Evolutionary conservation across 108 stramenopile species (phyloP), one percentile per base, ranked within the genome.

Genomic region (Fistulifera pelliculosa): DNA sequence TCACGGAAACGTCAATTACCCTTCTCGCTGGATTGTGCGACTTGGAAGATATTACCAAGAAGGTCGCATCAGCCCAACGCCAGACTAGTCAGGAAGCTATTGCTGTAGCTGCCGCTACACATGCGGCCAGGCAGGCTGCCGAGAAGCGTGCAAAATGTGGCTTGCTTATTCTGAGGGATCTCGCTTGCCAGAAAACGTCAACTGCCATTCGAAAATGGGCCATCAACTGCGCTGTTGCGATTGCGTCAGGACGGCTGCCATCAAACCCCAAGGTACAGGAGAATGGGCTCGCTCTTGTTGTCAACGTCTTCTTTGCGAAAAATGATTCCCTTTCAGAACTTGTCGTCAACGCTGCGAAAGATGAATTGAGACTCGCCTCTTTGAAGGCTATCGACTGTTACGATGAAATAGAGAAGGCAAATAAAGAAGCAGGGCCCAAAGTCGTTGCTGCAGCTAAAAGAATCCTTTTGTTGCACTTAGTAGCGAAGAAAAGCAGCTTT

Each of bases 111-210:
- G 90, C 90, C 18, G 72, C 81, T 26, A 48, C 67, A 27, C 74
- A 87, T 58, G 82, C 90, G 12, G 81, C 84, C 24, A 85, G 81
- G 54, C 73, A 69, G 17, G 81, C 86, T 19, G 91, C 91, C 0
- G 87, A 89, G 52, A 93, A 90, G 50, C 75, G 92, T 21, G 92
- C 92, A 10, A 90, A 73, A 22, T 62, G 81, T 19, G 85, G 74
- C 5, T 64, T 93, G 18, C 54, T 90, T 25, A 71, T 82, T 8
- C 58, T 93, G 28, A 66, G 92, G 47, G 92, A 93, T 68, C 69
- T 75, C 16, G 79, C 76, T 1, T 90, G 87, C 56, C 85, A 85
- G 52, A 69, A 83, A 7, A 69, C 38, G 26, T 60, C 65, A 19
- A 60, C 66, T 23, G 54, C 51, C 39, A 59, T 64, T 43, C 54